phyloP scores from a whole-genome alignment of 2,329 filamentous ascomycete species.

The Aspergillus pseudoviridinutans region DNA sequence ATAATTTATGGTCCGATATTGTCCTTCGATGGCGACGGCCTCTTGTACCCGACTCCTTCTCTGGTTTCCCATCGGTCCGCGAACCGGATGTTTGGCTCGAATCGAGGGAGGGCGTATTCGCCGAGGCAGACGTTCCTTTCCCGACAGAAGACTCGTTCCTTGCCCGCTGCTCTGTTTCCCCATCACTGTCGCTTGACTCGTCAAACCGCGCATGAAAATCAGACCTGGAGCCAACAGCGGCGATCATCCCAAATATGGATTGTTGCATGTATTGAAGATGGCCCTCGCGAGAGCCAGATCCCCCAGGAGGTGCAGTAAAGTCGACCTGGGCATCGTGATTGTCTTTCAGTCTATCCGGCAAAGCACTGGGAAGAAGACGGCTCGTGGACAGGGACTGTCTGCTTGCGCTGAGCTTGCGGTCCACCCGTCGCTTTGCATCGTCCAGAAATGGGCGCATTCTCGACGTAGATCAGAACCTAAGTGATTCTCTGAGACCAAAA shows the following conservation, averaged over 20 bases:
- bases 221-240: slow-evolving; percentile 76
- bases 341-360: slow-evolving; percentile 56
- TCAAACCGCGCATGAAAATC: slow-evolving; percentile 81
- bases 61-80: slow-evolving; percentile 1
- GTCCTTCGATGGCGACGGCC: slow-evolving; percentile 53
- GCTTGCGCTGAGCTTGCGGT: slow-evolving; percentile 39
- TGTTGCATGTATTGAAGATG: slow-evolving; percentile 74
- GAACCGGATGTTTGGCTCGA: slow-evolving; percentile 2
- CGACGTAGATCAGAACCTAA: background rate
- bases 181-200: slow-evolving; percentile 76
- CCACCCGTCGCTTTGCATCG: slow-evolving; percentile 39
- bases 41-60: slow-evolving; percentile 19
- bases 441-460: slow-evolving; percentile 37
- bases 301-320: slow-evolving; percentile 52
- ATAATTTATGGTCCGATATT: slow-evolving; percentile 58
- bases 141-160: slow-evolving; percentile 7
- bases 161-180: slow-evolving; percentile 37
- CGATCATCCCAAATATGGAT: slow-evolving; percentile 89
- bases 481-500: background rate
- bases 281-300: slow-evolving; percentile 33
- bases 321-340: slow-evolving; percentile 59
- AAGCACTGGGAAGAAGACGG: slow-evolving; percentile 46
- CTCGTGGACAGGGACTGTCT: slow-evolving; percentile 41
- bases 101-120: slow-evolving; percentile 1
- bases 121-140: slow-evolving; percentile 6